Evolutionary conservation across 257 asterid species (phyloP), one percentile per base, ranked within the genome.

Genomic region (Ehretia macrophylla): DNA sequence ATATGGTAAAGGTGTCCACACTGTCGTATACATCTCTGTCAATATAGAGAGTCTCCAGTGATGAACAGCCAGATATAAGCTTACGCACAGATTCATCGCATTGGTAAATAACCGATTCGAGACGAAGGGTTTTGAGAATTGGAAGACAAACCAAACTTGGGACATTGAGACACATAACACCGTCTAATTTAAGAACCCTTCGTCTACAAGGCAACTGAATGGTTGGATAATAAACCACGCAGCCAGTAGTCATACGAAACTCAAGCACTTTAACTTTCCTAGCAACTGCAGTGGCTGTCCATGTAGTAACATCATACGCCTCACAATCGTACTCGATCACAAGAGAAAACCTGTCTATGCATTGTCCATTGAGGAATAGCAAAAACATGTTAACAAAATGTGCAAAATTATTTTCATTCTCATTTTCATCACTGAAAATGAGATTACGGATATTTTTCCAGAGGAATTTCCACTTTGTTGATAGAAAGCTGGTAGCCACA

Each of bases 21-120:
- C 16, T 2, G 8, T 42, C 14, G 8, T 42, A 42, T 14, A 1
- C 12, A 42, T 10, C 8, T 42, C 47, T 42, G 1, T 42, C 14
- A 10, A 42, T 42, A 10, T 10, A 42, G 5, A 42, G 47, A 42
- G 8, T 42, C 47, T 42, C 47, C 16, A 42, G 16, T 42, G 47
- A 42, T 13, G 51, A n/a, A 50, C 66, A 50, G 5, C 51, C 48
- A 9, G 52, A 51, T 37, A 62, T 0, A 62, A 62, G 17, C 51
- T 38, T 51, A 51, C 42, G 1, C 8, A 62, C 21, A 38, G 47
- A 42, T 42, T 42, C 47, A 42, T 42, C 12, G 47, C 37, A 14
- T 14, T 35, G 18, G 18, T n/a, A 49, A 12, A 46, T 23, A 32
- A 51, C 51, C 0, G n/a, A 13, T 12, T 9, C 20, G 22, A 62